Conservation (phyloP, 257 asterid species). For the Solanum gracilifrons region DNA sequence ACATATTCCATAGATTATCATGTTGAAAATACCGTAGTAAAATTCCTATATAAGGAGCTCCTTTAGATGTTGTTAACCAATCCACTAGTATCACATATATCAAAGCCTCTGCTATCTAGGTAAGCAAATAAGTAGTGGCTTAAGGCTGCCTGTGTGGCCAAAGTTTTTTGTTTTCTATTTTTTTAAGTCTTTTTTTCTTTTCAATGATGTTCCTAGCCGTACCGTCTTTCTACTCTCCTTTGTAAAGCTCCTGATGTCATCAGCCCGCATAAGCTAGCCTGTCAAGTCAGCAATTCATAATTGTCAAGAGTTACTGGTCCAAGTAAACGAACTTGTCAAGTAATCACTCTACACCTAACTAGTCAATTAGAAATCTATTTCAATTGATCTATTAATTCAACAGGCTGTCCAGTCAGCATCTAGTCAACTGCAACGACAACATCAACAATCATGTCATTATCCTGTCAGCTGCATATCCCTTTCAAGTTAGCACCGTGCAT, state of each 20-base stretch:
- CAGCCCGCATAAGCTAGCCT: neutral
- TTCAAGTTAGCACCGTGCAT: neutral
- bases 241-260: neutral
- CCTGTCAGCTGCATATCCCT: neutral
- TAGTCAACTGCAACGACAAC: neutral
- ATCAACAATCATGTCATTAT: neutral
- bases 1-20: neutral
- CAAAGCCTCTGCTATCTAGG: neutral
- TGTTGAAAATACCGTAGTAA: neutral
- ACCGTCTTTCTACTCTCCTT: neutral
- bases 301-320: neutral
- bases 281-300: neutral
- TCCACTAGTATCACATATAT: neutral
- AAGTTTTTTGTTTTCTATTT: neutral
- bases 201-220: neutral
- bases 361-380: neutral
- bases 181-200: neutral
- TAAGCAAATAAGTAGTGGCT: neutral
- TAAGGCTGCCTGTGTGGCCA: neutral
- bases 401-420: neutral
- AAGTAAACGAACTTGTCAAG: neutral
- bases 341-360: neutral
- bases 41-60: neutral
- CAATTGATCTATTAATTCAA: neutral
- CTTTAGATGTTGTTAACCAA: neutral